Conservation (phyloP, 768 basidiomycete species). For the Mycena sanguinolenta region DNA sequence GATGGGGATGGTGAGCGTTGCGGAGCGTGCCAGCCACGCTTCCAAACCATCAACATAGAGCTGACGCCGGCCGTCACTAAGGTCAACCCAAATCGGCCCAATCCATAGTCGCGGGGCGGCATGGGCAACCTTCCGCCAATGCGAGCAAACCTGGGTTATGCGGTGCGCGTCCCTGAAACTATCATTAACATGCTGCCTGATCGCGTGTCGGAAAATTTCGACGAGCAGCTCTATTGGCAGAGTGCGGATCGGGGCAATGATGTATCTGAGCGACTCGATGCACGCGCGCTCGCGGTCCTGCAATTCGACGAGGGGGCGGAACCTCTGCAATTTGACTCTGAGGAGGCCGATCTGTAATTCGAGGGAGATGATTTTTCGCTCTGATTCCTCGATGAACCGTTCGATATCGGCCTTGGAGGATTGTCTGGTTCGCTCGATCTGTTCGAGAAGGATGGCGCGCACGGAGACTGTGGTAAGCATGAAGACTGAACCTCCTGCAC, state of each 20-base stretch:
- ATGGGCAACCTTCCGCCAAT: not conserved
- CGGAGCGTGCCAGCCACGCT: not conserved
- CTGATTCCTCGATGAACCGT: not conserved
- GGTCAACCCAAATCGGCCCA: not conserved
- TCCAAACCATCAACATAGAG: not conserved
- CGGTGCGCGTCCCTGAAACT: not conserved
- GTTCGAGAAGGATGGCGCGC: no score
- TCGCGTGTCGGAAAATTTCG: not conserved
- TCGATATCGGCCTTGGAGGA: not conserved
- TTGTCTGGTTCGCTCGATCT: no score
- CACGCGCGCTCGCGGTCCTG: no score
- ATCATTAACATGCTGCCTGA: not conserved
- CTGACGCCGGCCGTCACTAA: no score
- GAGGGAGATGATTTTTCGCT: not conserved
- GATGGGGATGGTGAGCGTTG: not conserved
- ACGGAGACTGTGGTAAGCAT: no score
- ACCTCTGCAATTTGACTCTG: not conserved
- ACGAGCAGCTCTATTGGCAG: not conserved
- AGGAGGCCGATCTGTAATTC: not conserved
- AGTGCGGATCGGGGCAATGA: no score
- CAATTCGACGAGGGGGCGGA: not conserved
- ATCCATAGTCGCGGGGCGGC: conserved; percentile 4
- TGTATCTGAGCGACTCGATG: no score
- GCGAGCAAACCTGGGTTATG: not conserved
- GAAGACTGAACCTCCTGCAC: no score